Evolutionary conservation across 2,329 filamentous ascomycete species (phyloP).

Genomic region (Colletotrichum tabaci): DNA sequence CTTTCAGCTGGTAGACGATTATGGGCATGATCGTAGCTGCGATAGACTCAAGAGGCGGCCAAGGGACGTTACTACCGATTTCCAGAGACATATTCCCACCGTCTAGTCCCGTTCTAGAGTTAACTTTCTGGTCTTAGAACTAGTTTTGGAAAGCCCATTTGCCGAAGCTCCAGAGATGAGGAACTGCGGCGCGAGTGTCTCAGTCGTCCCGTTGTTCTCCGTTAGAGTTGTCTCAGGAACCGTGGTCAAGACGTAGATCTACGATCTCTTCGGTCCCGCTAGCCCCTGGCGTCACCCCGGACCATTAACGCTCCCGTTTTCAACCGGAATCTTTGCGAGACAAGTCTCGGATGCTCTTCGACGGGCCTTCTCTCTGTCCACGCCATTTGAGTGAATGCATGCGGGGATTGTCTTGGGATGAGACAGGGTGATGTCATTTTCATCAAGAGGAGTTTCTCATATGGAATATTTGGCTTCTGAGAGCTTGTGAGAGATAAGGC

Average conservation of each 20-base stretch:
- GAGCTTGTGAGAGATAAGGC: too few relatives aligned
- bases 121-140: neutral
- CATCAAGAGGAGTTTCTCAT: neutral
- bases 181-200: neutral
- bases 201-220: neutral
- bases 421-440: neutral
- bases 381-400: neutral
- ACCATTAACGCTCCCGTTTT: neutral
- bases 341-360: neutral
- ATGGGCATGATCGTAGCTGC: too few relatives aligned
- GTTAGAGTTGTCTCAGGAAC: neutral
- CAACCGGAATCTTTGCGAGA: too few relatives aligned
- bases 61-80: neutral
- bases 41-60: neutral
- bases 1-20: too few relatives aligned
- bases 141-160: neutral
- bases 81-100: neutral
- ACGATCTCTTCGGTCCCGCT: neutral
- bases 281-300: neutral
- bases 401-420: neutral
- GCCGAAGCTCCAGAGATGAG: neutral
- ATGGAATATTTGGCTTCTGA: neutral
- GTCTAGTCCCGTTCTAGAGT: neutral
- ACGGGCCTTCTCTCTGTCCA: accelerated
- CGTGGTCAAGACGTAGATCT: neutral